Evolutionary conservation across 2,329 filamentous ascomycete genomes (phyloP), one percentile per base, ranked within the genome.

Genomic region (Diaporthe caulivora): DNA sequence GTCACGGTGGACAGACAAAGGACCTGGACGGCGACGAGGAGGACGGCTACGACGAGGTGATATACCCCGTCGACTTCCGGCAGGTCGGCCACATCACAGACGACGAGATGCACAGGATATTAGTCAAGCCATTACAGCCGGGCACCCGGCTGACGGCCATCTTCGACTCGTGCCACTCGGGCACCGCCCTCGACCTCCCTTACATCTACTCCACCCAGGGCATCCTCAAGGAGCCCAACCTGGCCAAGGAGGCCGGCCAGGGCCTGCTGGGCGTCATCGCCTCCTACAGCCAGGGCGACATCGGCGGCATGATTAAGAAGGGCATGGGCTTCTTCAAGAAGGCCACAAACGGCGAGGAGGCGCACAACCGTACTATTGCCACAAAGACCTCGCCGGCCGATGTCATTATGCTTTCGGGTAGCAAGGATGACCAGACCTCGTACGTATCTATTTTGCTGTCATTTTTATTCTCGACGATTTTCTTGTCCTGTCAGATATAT

Each of bases 391-490:
- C 94, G 62, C 93, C 95, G 1, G 97, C 97, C 57, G 97, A 98
- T 83, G 96, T 99, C 57, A 90, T 98, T 81, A 98, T 98, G 95
- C 97, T 95, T 91, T 97, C 95, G 71, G 97, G 97, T 72, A 97
- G 94, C 86, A 98, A 98, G 83, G 97, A 98, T 81, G 92, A 94
- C 77, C 97, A 99, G 85, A 99, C 96, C 79, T 95, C 93, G 92
- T 95, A 87, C 85, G 93, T 92, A 79, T 76, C 81, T 26, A n/a
- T 57, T 81, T 78, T 74, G 75, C 80, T 77, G 78, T 76, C 81
- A 21, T 7, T 40, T 81, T 77, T 73, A 75, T 80, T 77, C 73
- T 26, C 4, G 10, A 2, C 11, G 3, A 11, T 40, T 10, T 65
- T 53, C 51, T 31, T 21, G 47, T 37, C 13, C 2, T 18, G 21